Conservation (phyloP, 2,329 filamentous ascomycete genomes). For the Sporothrix inflata region DNA sequence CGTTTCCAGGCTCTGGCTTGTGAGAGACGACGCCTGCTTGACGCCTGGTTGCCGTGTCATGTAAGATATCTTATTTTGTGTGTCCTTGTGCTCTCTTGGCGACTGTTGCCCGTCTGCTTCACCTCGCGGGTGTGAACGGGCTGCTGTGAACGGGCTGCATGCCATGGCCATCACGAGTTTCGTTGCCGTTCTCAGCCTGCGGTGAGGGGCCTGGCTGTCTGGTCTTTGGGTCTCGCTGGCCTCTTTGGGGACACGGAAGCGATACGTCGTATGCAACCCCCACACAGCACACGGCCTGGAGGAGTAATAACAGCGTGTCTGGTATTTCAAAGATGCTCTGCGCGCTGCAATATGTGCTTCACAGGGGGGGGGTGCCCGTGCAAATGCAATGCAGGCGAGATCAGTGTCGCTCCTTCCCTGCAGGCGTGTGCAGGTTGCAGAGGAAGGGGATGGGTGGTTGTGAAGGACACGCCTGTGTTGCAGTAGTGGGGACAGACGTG, state of each 20-base stretch:
- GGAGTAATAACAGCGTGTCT: background rate
- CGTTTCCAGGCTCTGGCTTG: background rate
- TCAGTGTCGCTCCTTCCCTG: constrained; percentile 13
- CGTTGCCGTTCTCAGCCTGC: constrained; percentile 23
- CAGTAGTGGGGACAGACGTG: constrained; percentile 4
- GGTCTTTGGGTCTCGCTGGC: background rate
- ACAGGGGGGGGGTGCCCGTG: background rate
- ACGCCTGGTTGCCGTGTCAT: too few relatives aligned
- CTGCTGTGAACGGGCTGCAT: constrained; percentile 4
- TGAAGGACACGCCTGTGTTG: background rate
- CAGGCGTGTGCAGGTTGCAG: background rate
- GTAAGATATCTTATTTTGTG: background rate
- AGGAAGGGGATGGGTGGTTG: background rate
- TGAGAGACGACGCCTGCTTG: background rate
- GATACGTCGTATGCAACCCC: constrained; percentile 24
- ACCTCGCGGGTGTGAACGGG: background rate
- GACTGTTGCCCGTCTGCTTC: background rate
- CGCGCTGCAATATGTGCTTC: background rate
- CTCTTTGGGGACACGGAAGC: background rate
- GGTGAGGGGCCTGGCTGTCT: background rate
- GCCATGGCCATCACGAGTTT: constrained; percentile 24
- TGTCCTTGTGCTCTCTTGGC: background rate
- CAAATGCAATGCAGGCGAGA: constrained; percentile 19
- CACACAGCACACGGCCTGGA: constrained; percentile 6
- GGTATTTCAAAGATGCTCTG: background rate